These are phyloP conservation scores for Cyclotella baltica DNA, from an alignment of 108 stramenopile genomes.

Conservation along the genomic window DNA sequence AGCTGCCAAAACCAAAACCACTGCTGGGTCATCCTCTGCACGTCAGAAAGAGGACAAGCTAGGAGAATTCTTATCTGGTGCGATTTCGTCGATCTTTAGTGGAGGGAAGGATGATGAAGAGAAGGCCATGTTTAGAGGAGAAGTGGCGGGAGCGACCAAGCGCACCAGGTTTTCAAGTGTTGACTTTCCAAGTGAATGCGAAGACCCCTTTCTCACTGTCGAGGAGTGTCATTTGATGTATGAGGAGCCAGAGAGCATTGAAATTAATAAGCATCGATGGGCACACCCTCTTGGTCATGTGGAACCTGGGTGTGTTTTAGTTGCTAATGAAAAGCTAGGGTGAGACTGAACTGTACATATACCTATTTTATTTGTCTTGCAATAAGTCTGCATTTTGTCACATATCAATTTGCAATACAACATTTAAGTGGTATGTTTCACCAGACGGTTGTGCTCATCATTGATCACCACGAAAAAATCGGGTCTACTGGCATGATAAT, in stretches of 20 bases:
- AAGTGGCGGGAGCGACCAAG: conserved; percentile 64
- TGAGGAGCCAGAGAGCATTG: conserved; percentile 50
- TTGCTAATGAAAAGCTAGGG: conserved; percentile 90
- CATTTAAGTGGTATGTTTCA: conserved; percentile 91
- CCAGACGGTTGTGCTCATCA: conserved; percentile 89
- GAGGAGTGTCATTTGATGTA: conserved; percentile 80
- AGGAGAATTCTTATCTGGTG: conserved; percentile 74
- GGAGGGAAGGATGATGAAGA: conserved; percentile 38
- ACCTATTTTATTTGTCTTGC: too few species aligned
- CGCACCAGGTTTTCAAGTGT: conserved; percentile 32
- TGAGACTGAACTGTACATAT: too few species aligned
- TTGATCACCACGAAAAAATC: conserved; percentile 80
- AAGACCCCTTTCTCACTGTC: conserved; percentile 80
- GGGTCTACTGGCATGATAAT: conserved; percentile 88
- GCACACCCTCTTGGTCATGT: conserved; percentile 82
- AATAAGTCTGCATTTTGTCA: too few species aligned
- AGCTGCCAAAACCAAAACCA: conserved; percentile 16
- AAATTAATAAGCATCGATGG: conserved; percentile 84
- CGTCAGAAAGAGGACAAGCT: conserved; percentile 56
- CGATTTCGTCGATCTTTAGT: conserved; percentile 79
- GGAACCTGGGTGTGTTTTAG: conserved; percentile 85
- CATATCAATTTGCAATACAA: too few species aligned
- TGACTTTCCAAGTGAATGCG: conserved; percentile 34
- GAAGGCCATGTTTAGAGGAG: conserved; percentile 70
- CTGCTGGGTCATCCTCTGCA: conserved; percentile 8